Conservation (phyloP, 1,284 basidiomycete genomes). For the Cronartium quercuum region DNA sequence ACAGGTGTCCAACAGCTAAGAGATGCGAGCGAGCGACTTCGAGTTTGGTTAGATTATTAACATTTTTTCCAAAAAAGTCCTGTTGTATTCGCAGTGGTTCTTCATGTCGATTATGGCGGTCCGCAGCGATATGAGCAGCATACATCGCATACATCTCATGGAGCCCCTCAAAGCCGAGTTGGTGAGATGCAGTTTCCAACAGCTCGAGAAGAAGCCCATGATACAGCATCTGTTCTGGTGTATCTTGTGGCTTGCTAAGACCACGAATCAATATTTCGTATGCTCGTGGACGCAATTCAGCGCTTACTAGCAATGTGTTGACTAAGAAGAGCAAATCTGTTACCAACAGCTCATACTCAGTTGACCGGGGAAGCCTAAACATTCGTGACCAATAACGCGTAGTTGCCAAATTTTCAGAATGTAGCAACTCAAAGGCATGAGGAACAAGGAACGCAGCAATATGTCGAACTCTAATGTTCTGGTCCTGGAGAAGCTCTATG, state of each 20-base stretch:
- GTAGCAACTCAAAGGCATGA: constrained; percentile 12
- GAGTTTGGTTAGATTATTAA: constrained; percentile 62
- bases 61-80: constrained; percentile 52
- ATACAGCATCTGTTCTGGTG: constrained; percentile 53
- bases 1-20: constrained; percentile 41
- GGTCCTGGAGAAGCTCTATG: constrained; percentile 23
- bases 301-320: constrained; percentile 76
- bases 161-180: constrained; percentile 64
- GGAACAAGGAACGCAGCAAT: constrained; percentile 19
- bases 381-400: constrained; percentile 28
- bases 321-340: constrained; percentile 70
- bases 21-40: constrained; percentile 66
- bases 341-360: constrained; percentile 63
- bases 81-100: constrained; percentile 43
- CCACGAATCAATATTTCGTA: constrained; percentile 82
- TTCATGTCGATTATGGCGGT: not conserved
- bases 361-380: not conserved
- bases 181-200: constrained; percentile 59
- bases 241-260: constrained; percentile 28
- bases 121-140: constrained; percentile 60
- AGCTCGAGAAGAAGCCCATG: constrained; percentile 60
- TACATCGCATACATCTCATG: constrained; percentile 70
- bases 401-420: not conserved
- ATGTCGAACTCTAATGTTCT: constrained; percentile 31
- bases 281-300: constrained; percentile 70